Conservation (phyloP, 306 rosid species). For the Citrullus amarus region DNA sequence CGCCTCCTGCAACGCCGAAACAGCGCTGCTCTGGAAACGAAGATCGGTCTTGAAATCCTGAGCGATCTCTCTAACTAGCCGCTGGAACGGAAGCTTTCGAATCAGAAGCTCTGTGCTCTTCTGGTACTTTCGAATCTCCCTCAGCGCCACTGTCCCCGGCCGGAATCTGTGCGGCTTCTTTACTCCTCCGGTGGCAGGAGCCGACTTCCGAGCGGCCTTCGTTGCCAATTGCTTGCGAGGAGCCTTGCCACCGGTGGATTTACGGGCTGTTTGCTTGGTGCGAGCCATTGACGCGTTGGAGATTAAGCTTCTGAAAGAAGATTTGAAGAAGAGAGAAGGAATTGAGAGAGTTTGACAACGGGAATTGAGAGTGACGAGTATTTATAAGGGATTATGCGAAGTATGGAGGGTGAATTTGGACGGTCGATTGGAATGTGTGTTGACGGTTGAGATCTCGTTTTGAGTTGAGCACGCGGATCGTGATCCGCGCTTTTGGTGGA, state of each 20-base stretch:
- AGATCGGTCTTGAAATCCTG: conserved; percentile 10
- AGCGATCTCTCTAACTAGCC: conserved; percentile 2
- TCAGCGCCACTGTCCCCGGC: conserved; percentile 1
- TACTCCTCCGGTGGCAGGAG: conserved; percentile 5
- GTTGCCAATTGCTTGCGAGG: conserved; percentile 1
- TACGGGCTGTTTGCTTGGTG: conserved; percentile 2
- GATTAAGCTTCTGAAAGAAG: background rate
- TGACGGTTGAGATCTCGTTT: background rate
- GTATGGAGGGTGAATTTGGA: background rate
- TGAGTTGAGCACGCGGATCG: background rate
- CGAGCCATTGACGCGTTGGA: background rate
- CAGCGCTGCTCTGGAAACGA: conserved; percentile 6
- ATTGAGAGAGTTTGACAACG: background rate
- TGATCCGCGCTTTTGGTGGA: background rate
- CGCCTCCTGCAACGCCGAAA: background rate
- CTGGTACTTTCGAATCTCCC: background rate
- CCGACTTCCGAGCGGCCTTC: background rate
- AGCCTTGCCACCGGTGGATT: conserved; percentile 6
- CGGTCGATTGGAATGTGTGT: background rate
- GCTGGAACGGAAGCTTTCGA: background rate
- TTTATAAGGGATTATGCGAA: background rate
- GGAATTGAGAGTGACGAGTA: background rate
- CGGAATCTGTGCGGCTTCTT: conserved; percentile 1
- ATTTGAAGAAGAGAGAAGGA: too few relatives aligned
- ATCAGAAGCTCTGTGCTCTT: conserved; percentile 7